Evolutionary conservation across 2,329 filamentous ascomycete genomes (phyloP), one percentile per base, ranked within the genome.

Genomic region (Phaeosphaeriaceae sp.): DNA sequence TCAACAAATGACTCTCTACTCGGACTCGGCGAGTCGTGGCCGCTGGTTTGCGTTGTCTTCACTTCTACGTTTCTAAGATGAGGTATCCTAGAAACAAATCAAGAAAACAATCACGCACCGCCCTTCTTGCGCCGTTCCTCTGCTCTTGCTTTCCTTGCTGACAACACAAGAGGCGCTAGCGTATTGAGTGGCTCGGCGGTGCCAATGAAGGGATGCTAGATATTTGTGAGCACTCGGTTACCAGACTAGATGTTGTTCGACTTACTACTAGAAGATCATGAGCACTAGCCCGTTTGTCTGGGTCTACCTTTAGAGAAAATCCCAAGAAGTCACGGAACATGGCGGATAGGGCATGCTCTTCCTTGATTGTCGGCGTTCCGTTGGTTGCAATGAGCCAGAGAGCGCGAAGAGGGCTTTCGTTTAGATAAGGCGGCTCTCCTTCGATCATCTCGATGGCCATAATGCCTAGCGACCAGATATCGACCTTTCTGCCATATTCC

Each of bases 401-500:
- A 1, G 94, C 94, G 52, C 93, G 87, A 18, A 99, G 81, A 4
- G 94, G 94, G 30, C 91, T 95, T 74, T 99, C 94, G 32, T 92
- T 97, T 50, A 99, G 81, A 71, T 97, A 99, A 18, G 94, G 94
- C 11, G 94, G 94, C 74, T 97, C 94, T 71, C 93, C 94, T 77
- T 97, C 94, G 59, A 99, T 96, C 94, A 99, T 99, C 76, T 99
- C 94, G 67, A 99, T 97, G 6, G 94, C 92, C 94, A 99, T 97
- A 77, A 99, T 99, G 50, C 94, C 94, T 36, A 99, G 79, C 50
- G 90, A 96, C 94, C 94, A 99, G 62, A 99, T 97, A 70, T 99
- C 94, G 46, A 99, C 93, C 76, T 97, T 99, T 56, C 93, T 88
- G 60, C 94, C 94, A 75, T 99, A 99, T 76, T 97, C 94, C 74